Evolutionary conservation across 2,329 filamentous ascomycete species (phyloP).

Genomic region (Massarina eburnea): DNA sequence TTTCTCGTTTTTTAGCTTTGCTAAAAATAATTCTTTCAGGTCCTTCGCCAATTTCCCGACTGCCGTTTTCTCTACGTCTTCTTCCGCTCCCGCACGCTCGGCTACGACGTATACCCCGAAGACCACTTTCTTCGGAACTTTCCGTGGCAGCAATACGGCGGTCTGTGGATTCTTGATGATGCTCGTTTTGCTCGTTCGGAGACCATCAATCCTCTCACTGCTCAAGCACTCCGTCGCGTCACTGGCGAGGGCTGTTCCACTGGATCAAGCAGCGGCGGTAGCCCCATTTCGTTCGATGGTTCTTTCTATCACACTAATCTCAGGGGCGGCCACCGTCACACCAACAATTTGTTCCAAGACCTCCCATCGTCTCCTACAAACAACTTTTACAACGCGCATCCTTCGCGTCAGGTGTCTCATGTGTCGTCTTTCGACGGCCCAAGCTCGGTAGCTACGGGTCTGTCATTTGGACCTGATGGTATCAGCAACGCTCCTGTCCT

Average conservation of each 20-base stretch:
- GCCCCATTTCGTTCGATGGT: constrained; percentile 17
- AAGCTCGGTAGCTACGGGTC: not conserved
- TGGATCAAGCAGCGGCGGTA: constrained; percentile 14
- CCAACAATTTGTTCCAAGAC: not conserved
- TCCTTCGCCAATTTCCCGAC: constrained; percentile 41
- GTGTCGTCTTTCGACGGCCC: constrained; percentile 18
- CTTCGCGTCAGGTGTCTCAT: constrained; percentile 8
- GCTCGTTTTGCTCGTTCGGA: constrained; percentile 40
- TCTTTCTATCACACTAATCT: constrained; percentile 11
- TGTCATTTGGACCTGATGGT: constrained; percentile 2
- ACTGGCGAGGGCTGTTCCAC: constrained; percentile 27
- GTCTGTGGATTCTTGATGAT: constrained; percentile 41
- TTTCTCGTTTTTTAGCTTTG: constrained; percentile 4
- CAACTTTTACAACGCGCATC: not conserved
- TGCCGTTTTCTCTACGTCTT: constrained; percentile 43
- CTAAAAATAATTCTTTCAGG: constrained; percentile 33
- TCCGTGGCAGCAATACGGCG: constrained; percentile 43
- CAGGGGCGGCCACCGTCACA: not conserved
- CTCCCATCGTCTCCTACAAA: not conserved
- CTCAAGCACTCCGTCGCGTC: constrained; percentile 32
- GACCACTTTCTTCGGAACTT: constrained; percentile 41
- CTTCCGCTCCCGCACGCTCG: constrained; percentile 39
- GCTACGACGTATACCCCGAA: constrained; percentile 44
- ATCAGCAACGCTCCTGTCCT: constrained; percentile 14
- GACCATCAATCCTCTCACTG: constrained; percentile 22